Evolutionary conservation across 2,329 filamentous ascomycete genomes (phyloP).

Genomic region (Ceratocystiopsis sp.): DNA sequence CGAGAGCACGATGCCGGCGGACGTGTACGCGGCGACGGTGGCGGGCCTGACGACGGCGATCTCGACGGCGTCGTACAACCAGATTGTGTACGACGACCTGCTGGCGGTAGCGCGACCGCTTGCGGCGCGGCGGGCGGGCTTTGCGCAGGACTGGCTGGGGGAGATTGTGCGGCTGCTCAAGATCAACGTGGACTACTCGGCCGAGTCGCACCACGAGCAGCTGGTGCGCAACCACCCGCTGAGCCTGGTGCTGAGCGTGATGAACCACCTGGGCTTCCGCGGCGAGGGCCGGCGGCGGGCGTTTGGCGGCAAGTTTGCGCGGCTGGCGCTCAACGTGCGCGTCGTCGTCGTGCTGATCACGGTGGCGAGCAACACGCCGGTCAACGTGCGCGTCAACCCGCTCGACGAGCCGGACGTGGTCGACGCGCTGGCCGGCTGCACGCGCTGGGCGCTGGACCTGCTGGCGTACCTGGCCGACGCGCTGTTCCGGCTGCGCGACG

Average conservation of each 20-base stretch:
- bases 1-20: no score
- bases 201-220: conserved; percentile 54
- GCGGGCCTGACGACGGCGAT: conserved; percentile 41
- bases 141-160: conserved; percentile 44
- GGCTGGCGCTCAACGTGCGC: conserved; percentile 57
- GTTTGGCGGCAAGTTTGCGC: conserved; percentile 57
- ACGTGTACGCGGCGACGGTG: conserved; percentile 29
- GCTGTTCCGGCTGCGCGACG: conserved; percentile 37
- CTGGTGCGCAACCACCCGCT: conserved; percentile 57
- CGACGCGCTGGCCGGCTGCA: conserved; percentile 53
- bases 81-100: conserved; percentile 50
- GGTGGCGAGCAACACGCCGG: conserved; percentile 40
- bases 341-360: conserved; percentile 51
- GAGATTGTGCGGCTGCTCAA: conserved; percentile 55
- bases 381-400: conserved; percentile 36
- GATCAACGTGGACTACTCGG: conserved; percentile 64
- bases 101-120: conserved; percentile 47
- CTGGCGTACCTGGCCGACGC: conserved; percentile 44
- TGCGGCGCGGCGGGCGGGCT: conserved; percentile 26
- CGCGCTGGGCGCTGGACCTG: conserved; percentile 63
- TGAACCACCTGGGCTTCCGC: conserved; percentile 60
- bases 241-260: conserved; percentile 60
- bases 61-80: conserved; percentile 26
- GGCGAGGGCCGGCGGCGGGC: conserved; percentile 44
- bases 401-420: conserved; percentile 58